Base-by-base conservation (phyloP, 768 basidiomycete genomes). In the Pholiota molesta region DNA sequence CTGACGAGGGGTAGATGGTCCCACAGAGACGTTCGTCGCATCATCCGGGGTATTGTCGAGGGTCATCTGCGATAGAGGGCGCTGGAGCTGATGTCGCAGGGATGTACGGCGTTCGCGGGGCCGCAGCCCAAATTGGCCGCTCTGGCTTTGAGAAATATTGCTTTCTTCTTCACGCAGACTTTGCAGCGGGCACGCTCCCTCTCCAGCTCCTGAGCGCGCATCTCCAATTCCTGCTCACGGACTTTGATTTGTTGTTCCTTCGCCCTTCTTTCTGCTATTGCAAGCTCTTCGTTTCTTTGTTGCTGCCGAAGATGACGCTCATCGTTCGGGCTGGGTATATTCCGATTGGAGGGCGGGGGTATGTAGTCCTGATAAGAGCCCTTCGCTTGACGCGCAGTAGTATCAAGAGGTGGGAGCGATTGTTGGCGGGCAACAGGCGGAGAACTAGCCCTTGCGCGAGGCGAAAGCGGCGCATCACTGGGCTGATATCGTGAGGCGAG, bases 401-500 rank as follows among this genome's bases (percentile, higher is more conserved):
- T 67, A 1, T 73, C 70, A 5, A 69, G 51, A 23, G 60, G 64
- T 19, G 75, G 74, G 10, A 74, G 58, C 0, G 75, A 75, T 29
- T 72, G 71, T 52, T 72, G 72, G 11, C 75, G 71, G n/a, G 66
- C 53, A 14, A 72, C 66, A 56, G 72, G 71, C 14, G 75, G 75
- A 8, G 72, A 75, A 29, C 19, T 57, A 0, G 68, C 57, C 35
- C 71, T 63, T 9, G 62, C n/a, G 52, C 65, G 61, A 17, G 85
- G 80, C 3, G 82, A 80, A n/a, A 75, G 66, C 49, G 77, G 79
- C 13, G 71, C 73, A 26, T 82, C 82, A 1, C 68, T 57, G 6
- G 82, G 72, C 65, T 85, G 82, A 65, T 90, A 92, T 33, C 85
- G 84, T 40, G 81, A 82, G 2, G 90, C 88, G 13, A 92, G 74